Base-by-base conservation (phyloP, 2,329 filamentous ascomycete genomes). In the Fusarium sp. region DNA sequence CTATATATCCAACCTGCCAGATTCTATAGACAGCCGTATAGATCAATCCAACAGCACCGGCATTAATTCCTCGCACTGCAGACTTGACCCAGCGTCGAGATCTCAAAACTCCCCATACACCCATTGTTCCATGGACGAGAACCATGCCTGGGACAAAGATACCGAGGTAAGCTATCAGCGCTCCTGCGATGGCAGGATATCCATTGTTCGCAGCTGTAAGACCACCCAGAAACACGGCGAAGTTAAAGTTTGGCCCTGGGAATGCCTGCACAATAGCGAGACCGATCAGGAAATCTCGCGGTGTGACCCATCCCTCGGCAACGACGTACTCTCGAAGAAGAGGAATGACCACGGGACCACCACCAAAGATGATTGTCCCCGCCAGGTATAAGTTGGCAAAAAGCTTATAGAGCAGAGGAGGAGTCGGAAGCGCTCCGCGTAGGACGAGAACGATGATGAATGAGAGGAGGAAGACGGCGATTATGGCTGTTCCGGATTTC, bases 361-460 rank as follows among this genome's bases (percentile, higher is more conserved):
- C 89, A 7, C 90, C 90, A 55, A 91, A 89, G 70, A 90, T 91
- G 63, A 91, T 87, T 4, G 92, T 94, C 0, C 92, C 92, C 0
- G 92, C 92, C 0, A 94, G 88, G 75, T 91, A 93, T 81, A 94
- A 87, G 78, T 93, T 94, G 10, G 90, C 85, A 74, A 94, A 94
- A 29, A 94, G 85, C 52, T 86, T 84, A 72, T 89, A 89, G 0
- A 86, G 79, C 0, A 89, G 80, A 0, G 88, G 83, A 1, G 80
- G 80, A 15, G 21, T 77, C 45, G 1, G 79, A 64, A 81, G 80
- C 68, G 76, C 84, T 79, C 78, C 85, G 39, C 85, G 84, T 0
- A 86, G 73, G 21, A 87, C 83, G 78, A 93, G 86, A 27, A 92
- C 77, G 4, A 82, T 74, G 54, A 88, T 81, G 71, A 94, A 93